Evolutionary conservation across 305 asterid genomes (phyloP), one percentile per base, ranked within the genome.

Genomic region (Andrographis paniculata): DNA sequence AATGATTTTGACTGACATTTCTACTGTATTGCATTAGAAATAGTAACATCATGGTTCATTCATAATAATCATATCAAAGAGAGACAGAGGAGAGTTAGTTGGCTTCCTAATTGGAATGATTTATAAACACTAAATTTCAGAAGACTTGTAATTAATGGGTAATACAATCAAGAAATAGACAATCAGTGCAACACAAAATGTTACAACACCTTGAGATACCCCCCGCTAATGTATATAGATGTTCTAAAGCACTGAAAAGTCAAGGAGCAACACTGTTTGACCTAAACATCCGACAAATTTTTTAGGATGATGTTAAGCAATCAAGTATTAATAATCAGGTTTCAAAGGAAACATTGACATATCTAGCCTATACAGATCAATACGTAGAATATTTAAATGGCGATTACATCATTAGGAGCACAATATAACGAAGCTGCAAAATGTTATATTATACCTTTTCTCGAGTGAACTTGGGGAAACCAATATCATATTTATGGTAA

Each of bases 1-100:
- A 89, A 57, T 86, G 79, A 23, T 85, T 65, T 77, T 89, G 97
- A 64, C 97, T 89, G 49, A 89, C 97, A 55, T 88, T 82, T 70
- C 97, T 77, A 33, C 94, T 84, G 69, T 67, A 84, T 95, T 84
- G 78, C 67, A 65, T 45, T 19, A 20, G 30, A 62, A 73, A 57
- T 60, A 44, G 61, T 49, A 62, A 47, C 18, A 27, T 44, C 39
- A 48, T 55, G 23, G 58, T 27, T 44, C 3, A 37, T 5, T 1
- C 13, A 7, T 6, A 13, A 33, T 2, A 33, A 13, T 6, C 2
- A 10, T 33, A 5, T 6, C 6, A 12, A 33, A 33, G 17, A 17
- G 33, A 43, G 12, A 20, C 31, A 7, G 19, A 16, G 11, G 33
- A 5, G 23, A 19, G 22, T 20, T 17, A 44, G 50, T 46, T 23